A percentile compares a stretch with the other conserved stretches of the same genome.
phyloP scores from a whole-genome alignment of 192 early-diverging fungal species.

The Coemansia sp. region DNA sequence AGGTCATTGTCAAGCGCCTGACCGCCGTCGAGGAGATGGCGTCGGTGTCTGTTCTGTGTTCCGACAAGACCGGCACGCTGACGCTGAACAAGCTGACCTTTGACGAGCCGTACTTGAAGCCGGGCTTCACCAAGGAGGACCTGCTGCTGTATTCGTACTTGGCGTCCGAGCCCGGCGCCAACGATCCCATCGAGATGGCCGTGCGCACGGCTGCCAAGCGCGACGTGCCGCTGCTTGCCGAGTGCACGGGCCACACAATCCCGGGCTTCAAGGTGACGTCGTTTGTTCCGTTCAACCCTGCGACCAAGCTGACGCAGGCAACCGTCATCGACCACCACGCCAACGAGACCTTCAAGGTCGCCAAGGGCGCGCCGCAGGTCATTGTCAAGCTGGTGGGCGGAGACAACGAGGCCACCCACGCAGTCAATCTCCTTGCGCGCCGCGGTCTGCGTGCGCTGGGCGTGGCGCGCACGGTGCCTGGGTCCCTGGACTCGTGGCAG shows the following conservation, averaged over 20 bases:
- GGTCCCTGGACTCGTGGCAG: conserved; percentile 64
- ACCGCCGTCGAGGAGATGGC: conserved; percentile 94
- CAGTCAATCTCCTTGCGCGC: conserved; percentile 79
- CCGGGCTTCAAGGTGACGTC: conserved; percentile 90
- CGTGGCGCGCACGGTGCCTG: conserved; percentile 76
- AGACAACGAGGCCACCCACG: conserved; percentile 75
- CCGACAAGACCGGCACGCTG: conserved; percentile 86
- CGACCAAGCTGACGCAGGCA: conserved; percentile 87
- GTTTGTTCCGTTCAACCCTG: conserved; percentile 93
- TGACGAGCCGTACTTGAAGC: conserved; percentile 76
- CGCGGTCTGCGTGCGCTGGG: conserved; percentile 93
- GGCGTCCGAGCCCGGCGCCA: conserved; percentile 82
- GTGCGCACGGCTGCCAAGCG: conserved; percentile 78
- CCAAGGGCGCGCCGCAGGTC: conserved; percentile 95
- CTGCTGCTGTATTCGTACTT: conserved; percentile 76
- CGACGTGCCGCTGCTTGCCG: conserved; percentile 65
- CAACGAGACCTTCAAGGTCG: conserved; percentile 74
- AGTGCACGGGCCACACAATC: conserved; percentile 66
- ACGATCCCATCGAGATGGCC: conserved; percentile 85
- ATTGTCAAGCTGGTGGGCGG: conserved; percentile 79
- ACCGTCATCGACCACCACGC: conserved; percentile 73
- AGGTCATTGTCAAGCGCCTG: conserved; percentile 91
- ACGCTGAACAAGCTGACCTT: conserved; percentile 89
- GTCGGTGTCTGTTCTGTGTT: conserved; percentile 80
- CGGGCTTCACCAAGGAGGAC: conserved; percentile 69